Percentiles rank a stretch among this genome's conserved stretches.
Evolutionary conservation across 2,329 filamentous ascomycete species (phyloP).

Genomic region (Sporothrix mexicana): DNA sequence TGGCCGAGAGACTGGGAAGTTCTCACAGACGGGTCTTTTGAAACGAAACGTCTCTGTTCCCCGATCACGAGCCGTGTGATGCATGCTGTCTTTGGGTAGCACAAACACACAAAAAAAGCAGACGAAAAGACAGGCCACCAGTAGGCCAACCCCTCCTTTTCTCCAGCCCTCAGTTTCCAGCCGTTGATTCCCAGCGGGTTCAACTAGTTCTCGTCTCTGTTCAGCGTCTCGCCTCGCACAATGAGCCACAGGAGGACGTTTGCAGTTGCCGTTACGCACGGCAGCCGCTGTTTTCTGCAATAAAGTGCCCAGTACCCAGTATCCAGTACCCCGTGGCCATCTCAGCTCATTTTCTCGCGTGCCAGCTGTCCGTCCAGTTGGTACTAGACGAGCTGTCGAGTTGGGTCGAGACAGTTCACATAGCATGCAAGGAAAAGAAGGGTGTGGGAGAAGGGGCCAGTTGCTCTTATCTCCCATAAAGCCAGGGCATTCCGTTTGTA

Average conservation of each 20-base stretch:
- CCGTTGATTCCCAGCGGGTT: neutral
- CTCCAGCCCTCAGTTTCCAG: neutral
- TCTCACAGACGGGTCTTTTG: slow-evolving; percentile 11
- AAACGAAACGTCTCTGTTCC: slow-evolving; percentile 18
- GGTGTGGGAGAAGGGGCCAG: neutral
- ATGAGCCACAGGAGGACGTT: neutral
- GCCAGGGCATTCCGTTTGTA: neutral
- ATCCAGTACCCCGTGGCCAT: too few relatives aligned
- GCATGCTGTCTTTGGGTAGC: slow-evolving; percentile 7
- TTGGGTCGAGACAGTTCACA: neutral
- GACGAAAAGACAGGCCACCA: neutral
- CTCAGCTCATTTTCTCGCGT: neutral
- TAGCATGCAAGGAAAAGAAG: neutral
- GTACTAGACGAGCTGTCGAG: neutral
- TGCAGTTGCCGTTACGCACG: slow-evolving; percentile 21
- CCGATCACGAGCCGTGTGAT: slow-evolving; percentile 22
- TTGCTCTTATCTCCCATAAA: neutral
- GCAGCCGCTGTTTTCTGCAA: neutral
- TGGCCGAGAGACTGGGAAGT: neutral
- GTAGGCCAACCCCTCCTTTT: neutral
- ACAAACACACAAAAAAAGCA: neutral
- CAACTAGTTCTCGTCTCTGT: too few relatives aligned
- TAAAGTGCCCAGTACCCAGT: too few relatives aligned
- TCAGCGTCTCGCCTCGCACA: neutral
- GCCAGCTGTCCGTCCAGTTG: neutral